These are phyloP conservation scores for Eucalyptus tenuipes DNA, from an alignment of 345 rosid genomes.

Conservation along the genomic window DNA sequence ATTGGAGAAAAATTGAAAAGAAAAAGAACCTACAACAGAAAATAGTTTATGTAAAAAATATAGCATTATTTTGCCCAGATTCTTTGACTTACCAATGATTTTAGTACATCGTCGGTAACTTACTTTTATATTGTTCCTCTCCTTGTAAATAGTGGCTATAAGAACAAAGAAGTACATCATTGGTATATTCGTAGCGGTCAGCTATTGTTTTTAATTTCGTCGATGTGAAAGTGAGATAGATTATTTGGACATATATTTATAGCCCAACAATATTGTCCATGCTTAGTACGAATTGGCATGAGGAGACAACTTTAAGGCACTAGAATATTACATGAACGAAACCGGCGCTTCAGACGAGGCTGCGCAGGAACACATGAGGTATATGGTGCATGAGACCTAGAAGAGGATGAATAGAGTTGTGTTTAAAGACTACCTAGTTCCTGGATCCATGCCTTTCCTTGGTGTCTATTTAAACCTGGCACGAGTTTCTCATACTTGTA, in stretches of 20 bases:
- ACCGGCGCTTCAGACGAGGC: background rate
- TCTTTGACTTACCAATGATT: background rate
- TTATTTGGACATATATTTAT: background rate
- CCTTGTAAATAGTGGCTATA: background rate
- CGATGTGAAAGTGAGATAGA: no score
- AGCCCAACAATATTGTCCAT: background rate
- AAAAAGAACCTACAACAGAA: background rate
- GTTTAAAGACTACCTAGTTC: background rate
- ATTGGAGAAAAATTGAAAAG: background rate
- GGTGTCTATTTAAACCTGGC: background rate
- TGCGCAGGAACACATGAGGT: background rate
- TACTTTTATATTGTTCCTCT: background rate
- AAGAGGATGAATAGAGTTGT: background rate
- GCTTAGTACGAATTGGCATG: background rate
- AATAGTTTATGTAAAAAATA: background rate
- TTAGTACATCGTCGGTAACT: conserved; percentile 1
- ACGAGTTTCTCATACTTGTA: background rate
- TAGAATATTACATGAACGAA: conserved; percentile 4
- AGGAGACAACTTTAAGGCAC: background rate
- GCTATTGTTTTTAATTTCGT: background rate
- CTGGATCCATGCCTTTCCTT: background rate
- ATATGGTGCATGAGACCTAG: background rate
- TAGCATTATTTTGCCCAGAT: background rate
- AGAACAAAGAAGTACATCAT: background rate
- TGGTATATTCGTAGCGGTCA: background rate